Base-by-base conservation (phyloP, 1,284 basidiomycete genomes). In the Cryptococcus jaspeensis region DNA sequence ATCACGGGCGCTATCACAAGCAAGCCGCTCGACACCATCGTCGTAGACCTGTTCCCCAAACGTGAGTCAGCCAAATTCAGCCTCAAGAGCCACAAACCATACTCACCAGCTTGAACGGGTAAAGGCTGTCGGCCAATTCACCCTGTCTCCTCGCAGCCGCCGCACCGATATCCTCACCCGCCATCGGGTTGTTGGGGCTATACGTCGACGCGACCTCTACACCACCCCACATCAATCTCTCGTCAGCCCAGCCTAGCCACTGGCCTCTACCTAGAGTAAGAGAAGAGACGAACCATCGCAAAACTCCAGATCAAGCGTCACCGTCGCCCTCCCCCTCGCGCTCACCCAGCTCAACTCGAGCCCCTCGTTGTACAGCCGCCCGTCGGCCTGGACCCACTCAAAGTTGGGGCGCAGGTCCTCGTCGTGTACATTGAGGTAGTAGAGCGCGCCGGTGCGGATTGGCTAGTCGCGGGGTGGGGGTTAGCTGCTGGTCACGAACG, bases 401-500 rank as follows among this genome's bases (percentile, higher is more conserved):
- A 86, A 93, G 0, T 89, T 87, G 12, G 87, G 85, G 2, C 82
- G 75, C 0, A 84, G 48, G 6, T 60, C 61, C 6, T 53, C 54
- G 46, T 70, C 85, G 71, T 94, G 90, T 0, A 93, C 91, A 59
- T 94, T 92, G 52, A 94, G 83, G 70, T 92, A 94, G 86, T 89
- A 94, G 0, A 94, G 78, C 15, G 85, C 80, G 13, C 92, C 91
- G 40, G 90, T 87, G 55, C 88, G 85, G 9, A 90, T 78, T 1
- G 90, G 89, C 92, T 93, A 65, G 28, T 32, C 28, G 28, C 5
- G 28, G 28, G 28, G 4, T 9, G 28, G 28, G 28, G 28, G 28
- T 32, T 9, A 32, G 28, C 28, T 32, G 9, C n/a, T 16, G 15
- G 45, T 12, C 64, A 60, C 16, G 43, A 7, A 54, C 22, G 28